Evolutionary conservation across 2,329 filamentous ascomycete species (phyloP).

Genomic region (Exophiala sp.): DNA sequence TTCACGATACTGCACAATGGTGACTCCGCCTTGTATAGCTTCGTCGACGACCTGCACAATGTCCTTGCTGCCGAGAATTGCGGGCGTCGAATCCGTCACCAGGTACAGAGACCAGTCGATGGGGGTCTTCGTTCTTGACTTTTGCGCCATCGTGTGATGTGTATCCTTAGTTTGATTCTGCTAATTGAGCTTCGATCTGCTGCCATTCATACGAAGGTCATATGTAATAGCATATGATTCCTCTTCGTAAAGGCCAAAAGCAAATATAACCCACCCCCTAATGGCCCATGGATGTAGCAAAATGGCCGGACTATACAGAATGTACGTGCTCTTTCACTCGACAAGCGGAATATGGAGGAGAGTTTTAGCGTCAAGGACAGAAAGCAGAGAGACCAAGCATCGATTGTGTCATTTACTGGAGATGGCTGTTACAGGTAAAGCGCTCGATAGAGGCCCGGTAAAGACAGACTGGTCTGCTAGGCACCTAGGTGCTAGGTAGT

Average conservation of each 20-base stretch:
- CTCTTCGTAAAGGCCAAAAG: not conserved
- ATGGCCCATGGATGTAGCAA: no score
- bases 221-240: not conserved
- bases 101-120: constrained; percentile 80
- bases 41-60: constrained; percentile 67
- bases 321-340: not conserved
- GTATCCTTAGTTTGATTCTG: not conserved
- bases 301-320: no score
- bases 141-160: constrained; percentile 26
- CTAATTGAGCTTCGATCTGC: not conserved
- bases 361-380: not conserved
- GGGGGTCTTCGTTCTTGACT: constrained; percentile 31
- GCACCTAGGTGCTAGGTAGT: not conserved
- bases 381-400: not conserved
- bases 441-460: not conserved
- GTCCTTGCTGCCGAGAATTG: constrained; percentile 67
- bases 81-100: constrained; percentile 86
- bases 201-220: not conserved
- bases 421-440: not conserved
- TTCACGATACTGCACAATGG: constrained; percentile 84
- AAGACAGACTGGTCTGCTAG: not conserved
- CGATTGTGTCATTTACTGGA: not conserved
- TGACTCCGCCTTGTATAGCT: constrained; percentile 72
- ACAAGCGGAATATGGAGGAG: not conserved
- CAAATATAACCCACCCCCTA: no score